Percentiles rank a stretch among this genome's conserved stretches.
Evolutionary conservation across 2,329 filamentous ascomycete species (phyloP).

Genomic region (Colletotrichum sp.): DNA sequence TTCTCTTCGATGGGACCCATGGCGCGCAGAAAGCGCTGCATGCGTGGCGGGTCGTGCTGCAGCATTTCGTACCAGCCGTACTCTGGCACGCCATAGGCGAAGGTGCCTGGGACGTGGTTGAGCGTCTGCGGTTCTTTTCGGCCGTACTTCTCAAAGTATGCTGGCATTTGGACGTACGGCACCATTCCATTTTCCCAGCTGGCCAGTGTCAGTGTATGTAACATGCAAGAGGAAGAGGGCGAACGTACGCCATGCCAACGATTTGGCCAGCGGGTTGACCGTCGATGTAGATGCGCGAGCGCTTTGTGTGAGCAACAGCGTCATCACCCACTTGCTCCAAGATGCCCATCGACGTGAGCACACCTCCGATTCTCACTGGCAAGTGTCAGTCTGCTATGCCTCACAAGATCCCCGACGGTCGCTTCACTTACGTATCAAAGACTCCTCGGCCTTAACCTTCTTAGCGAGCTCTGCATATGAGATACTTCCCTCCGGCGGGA

Average conservation of each 20-base stretch:
- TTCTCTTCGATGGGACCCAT: constrained; percentile 32
- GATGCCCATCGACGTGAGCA: constrained; percentile 9
- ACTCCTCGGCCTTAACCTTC: constrained; percentile 30
- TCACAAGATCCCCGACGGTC: background rate
- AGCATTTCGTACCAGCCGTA: constrained; percentile 37
- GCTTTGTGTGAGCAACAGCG: constrained; percentile 13
- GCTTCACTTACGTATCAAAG: constrained; percentile 26
- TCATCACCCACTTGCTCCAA: constrained; percentile 12
- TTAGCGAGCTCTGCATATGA: constrained; percentile 32
- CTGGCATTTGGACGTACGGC: constrained; percentile 26
- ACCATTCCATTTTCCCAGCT: constrained; percentile 17
- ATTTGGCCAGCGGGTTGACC: constrained; percentile 7
- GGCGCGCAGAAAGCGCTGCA: constrained; percentile 31
- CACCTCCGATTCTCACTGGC: background rate
- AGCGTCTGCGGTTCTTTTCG: constrained; percentile 32
- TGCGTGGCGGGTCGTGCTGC: constrained; percentile 27
- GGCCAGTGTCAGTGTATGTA: background rate
- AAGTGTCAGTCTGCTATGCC: background rate
- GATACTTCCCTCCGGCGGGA: constrained; percentile 32
- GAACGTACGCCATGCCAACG: constrained; percentile 9
- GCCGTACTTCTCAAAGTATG: constrained; percentile 36
- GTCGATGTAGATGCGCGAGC: constrained; percentile 6
- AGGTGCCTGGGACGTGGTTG: constrained; percentile 30
- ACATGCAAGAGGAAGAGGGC: background rate
- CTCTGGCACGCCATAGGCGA: constrained; percentile 30